Evolutionary conservation across 306 rosid species (phyloP).

Genomic region (Cotoneaster glaucophyllus): DNA sequence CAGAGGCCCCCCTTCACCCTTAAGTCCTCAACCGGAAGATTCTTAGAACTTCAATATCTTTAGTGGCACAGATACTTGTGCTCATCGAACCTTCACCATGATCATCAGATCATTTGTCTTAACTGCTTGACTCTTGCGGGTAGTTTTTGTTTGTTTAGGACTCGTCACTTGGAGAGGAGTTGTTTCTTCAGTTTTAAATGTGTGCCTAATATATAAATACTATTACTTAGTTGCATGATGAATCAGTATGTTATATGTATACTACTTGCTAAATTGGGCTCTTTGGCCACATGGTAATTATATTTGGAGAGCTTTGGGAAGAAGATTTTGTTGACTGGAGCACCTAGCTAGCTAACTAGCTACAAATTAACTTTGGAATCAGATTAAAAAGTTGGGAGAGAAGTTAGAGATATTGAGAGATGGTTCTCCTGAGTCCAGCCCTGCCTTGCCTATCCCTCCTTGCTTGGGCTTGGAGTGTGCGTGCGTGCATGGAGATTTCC

Average conservation of each 20-base stretch:
- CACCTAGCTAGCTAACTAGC: constrained; percentile 1
- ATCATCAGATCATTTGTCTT: background rate
- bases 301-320: constrained; percentile 29
- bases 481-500: constrained; percentile 15
- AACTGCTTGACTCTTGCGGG: background rate
- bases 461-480: background rate
- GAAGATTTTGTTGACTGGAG: constrained; percentile 66
- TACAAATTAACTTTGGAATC: constrained; percentile 11
- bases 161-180: constrained; percentile 12
- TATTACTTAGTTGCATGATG: background rate
- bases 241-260: background rate
- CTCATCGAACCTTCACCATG: background rate
- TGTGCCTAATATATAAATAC: constrained; percentile 2
- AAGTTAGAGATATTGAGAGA: background rate
- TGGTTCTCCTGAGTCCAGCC: background rate
- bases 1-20: constrained; percentile 29
- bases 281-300: constrained; percentile 23
- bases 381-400: background rate
- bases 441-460: too few species aligned
- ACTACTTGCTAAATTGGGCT: constrained; percentile 7
- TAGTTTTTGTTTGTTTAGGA: background rate
- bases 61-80: background rate
- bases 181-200: constrained; percentile 23
- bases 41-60: constrained; percentile 30
- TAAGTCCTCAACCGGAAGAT: constrained; percentile 39